phyloP scores from a whole-genome alignment of 2,329 filamentous ascomycete genomes.

The Alternaria atra region DNA sequence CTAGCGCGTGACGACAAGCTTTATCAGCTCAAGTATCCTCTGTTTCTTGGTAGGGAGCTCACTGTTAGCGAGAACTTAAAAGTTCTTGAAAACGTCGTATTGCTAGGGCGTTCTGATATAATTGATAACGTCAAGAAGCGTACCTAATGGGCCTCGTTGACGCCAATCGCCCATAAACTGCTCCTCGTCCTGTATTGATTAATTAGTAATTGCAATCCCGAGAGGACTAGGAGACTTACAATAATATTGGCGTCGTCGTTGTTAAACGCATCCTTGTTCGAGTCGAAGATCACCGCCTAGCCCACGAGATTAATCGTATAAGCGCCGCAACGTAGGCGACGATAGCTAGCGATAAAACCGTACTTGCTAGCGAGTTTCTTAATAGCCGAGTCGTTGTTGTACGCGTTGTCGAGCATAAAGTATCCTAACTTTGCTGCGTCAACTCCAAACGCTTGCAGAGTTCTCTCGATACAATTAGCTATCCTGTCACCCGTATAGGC shows the following conservation, averaged over 20 bases:
- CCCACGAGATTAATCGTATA: slow-evolving; percentile 10
- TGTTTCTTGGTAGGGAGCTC: neutral
- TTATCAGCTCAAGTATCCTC: neutral
- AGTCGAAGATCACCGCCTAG: neutral
- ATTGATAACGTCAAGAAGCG: slow-evolving; percentile 7
- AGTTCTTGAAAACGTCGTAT: slow-evolving; percentile 1
- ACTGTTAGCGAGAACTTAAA: neutral
- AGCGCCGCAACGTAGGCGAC: slow-evolving; percentile 3
- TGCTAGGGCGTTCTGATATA: slow-evolving; percentile 16
- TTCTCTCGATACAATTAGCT: neutral
- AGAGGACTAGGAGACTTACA: neutral
- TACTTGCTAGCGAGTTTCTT: neutral
- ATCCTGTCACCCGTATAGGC: slow-evolving; percentile 8
- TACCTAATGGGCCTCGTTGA: neutral
- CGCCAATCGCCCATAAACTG: neutral
- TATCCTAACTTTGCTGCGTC: neutral
- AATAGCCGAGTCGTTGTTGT: neutral
- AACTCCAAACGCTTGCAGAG: neutral
- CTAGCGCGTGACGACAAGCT: slow-evolving; percentile 1
- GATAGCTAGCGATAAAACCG: neutral
- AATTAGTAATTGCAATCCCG: no score
- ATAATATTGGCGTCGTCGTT: neutral
- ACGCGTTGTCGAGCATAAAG: neutral
- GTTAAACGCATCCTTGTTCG: neutral
- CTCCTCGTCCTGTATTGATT: neutral